phyloP scores from a whole-genome alignment of 495 filamentous ascomycete species.

The Trichocladium uniseriatum region DNA sequence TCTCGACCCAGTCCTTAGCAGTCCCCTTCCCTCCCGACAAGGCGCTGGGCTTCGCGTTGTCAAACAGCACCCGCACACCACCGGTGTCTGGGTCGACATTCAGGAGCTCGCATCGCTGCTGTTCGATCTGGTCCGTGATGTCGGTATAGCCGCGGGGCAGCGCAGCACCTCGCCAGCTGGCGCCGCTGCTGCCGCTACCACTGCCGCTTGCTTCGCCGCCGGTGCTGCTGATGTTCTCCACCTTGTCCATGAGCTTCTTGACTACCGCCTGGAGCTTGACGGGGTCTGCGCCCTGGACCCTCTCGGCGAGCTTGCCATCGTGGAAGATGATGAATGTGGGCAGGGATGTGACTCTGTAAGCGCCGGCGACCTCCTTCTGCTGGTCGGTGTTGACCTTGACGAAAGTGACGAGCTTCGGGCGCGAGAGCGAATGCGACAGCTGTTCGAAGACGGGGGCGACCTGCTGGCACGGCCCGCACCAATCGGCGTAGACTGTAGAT shows the following conservation, averaged over 20 bases:
- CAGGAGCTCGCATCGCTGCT: slow-evolving; percentile 72
- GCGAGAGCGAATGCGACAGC: slow-evolving; percentile 61
- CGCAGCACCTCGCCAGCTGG: slow-evolving; percentile 60
- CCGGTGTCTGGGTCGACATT: slow-evolving; percentile 70
- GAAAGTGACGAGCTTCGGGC: slow-evolving; percentile 67
- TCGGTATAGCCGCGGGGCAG: slow-evolving; percentile 75
- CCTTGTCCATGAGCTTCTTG: slow-evolving; percentile 62
- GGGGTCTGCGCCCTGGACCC: slow-evolving; percentile 65
- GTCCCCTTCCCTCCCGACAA: slow-evolving; percentile 54
- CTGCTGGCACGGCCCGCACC: slow-evolving; percentile 76
- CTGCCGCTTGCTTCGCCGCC: slow-evolving; percentile 39
- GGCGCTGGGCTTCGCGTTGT: slow-evolving; percentile 53
- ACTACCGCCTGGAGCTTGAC: slow-evolving; percentile 58
- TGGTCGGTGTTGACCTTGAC: slow-evolving; percentile 77
- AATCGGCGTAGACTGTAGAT: slow-evolving; percentile 70
- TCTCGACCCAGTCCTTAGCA: slow-evolving; percentile 85
- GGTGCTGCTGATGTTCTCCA: slow-evolving; percentile 41
- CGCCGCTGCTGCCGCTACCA: slow-evolving; percentile 33
- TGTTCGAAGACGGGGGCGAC: slow-evolving; percentile 80
- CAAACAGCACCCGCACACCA: slow-evolving; percentile 61
- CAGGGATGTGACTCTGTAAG: slow-evolving; percentile 61
- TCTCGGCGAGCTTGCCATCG: slow-evolving; percentile 51
- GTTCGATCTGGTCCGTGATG: slow-evolving; percentile 71
- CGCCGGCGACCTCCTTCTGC: slow-evolving; percentile 61
- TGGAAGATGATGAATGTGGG: slow-evolving; percentile 93